Evolutionary conservation across 2,329 filamentous ascomycete species (phyloP).

Genomic region (Ascomycota sp.): DNA sequence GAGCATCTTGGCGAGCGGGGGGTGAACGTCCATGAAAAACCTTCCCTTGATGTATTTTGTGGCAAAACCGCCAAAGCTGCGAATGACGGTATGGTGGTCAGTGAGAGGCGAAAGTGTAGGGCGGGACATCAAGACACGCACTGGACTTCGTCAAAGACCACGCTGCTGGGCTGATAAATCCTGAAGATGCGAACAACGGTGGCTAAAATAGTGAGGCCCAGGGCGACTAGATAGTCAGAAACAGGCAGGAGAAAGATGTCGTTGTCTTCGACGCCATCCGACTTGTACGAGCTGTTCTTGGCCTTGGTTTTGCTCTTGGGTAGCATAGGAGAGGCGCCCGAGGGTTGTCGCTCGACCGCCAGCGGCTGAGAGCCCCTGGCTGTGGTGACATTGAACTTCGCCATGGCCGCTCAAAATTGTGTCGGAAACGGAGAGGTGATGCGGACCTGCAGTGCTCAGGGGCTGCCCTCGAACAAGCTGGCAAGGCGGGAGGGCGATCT

Average conservation of each 20-base stretch:
- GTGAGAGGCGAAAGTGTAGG: neutral
- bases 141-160: constrained; percentile 99
- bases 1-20: constrained; percentile 84
- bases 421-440: neutral
- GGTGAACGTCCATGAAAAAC: constrained; percentile 99
- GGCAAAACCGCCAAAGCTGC: constrained; percentile 88
- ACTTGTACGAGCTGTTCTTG: constrained; percentile 38
- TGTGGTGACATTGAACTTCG: constrained; percentile 12
- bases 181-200: constrained; percentile 70
- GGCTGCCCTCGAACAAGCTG: no score
- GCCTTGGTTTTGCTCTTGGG: constrained; percentile 17
- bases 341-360: constrained; percentile 4
- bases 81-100: constrained; percentile 4
- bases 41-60: constrained; percentile 97
- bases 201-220: constrained; percentile 50
- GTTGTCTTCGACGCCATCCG: constrained; percentile 64
- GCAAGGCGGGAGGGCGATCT: no score
- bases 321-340: constrained; percentile 1
- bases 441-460: neutral
- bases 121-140: constrained; percentile 27
- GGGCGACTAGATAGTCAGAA: constrained; percentile 61
- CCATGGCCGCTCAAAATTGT: constrained; percentile 8
- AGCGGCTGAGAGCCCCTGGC: constrained; percentile 15
- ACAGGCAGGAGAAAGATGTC: constrained; percentile 73
- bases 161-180: constrained; percentile 87